Conservation (phyloP, 2,329 filamentous ascomycete species). For the Hymenotorrendiella dingleyae region DNA sequence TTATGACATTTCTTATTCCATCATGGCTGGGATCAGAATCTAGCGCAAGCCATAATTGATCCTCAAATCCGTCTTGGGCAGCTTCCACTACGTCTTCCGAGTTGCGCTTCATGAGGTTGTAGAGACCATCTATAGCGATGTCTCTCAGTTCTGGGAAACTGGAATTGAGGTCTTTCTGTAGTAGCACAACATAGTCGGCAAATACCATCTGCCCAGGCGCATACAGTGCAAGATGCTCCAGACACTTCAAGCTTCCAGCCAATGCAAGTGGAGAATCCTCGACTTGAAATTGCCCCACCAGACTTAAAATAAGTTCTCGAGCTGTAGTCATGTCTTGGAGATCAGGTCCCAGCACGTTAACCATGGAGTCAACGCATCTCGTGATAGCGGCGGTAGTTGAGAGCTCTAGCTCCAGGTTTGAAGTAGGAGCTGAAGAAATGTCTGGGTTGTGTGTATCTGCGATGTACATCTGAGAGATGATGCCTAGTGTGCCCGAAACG, state of each 20-base stretch:
- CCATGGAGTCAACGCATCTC: slow-evolving; percentile 86
- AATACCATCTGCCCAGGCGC: slow-evolving; percentile 85
- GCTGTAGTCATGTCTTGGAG: slow-evolving; percentile 88
- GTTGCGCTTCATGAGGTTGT: slow-evolving; percentile 92
- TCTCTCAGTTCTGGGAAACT: slow-evolving; percentile 64
- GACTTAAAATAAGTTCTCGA: slow-evolving; percentile 82
- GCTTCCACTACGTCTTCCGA: slow-evolving; percentile 74
- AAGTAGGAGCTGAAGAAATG: slow-evolving; percentile 70
- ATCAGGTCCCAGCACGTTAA: slow-evolving; percentile 94
- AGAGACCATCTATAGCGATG: slow-evolving; percentile 79
- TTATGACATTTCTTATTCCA: slow-evolving; percentile 78
- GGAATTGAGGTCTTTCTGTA: slow-evolving; percentile 74
- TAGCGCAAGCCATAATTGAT: slow-evolving; percentile 85
- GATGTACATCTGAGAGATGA: slow-evolving; percentile 89
- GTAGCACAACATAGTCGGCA: slow-evolving; percentile 69
- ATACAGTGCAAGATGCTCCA: slow-evolving; percentile 89
- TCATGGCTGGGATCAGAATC: slow-evolving; percentile 72
- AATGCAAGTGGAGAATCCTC: slow-evolving; percentile 67
- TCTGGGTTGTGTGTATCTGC: slow-evolving; percentile 88
- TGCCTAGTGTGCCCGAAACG: slow-evolving; percentile 83
- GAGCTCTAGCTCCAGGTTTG: slow-evolving; percentile 83
- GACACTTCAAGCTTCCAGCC: slow-evolving; percentile 71
- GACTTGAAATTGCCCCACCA: slow-evolving; percentile 76
- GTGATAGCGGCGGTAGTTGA: slow-evolving; percentile 78
- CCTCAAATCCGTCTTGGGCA: slow-evolving; percentile 74